Base-by-base conservation (phyloP, 257 asterid genomes). In the Verbena officinalis region DNA sequence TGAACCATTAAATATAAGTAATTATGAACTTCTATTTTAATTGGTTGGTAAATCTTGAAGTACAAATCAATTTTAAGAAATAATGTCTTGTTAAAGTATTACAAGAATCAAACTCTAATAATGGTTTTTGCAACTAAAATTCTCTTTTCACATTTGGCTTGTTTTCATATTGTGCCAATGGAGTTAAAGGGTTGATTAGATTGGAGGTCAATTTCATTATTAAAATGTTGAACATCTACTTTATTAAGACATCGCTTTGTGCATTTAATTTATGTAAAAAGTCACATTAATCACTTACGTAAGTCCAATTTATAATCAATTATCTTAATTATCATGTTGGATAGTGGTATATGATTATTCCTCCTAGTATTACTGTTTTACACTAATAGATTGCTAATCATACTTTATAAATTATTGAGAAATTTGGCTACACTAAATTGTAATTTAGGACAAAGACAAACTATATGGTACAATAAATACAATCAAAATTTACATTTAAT, bases 241-340 rank as follows among this genome's bases (percentile, higher is more conserved):
- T 54, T 55, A 49, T 48, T 34, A 21, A 22, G 27, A 39, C 38
- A 13, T 13, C 4, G 43, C 21, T 24, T 52, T n/a, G n/a, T 46
- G 16, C 52, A 23, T 59, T 16, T 42, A 60, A 51, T 42, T 30
- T 52, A 20, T 53, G 22, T 65, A 22, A 36, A 27, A 69, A 30
- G 31, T 40, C 42, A 8, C 7, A 40, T 4, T 53, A 40, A 20
- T 65, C 9, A 53, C 10, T 52, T 17, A 69, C 58, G 19, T 11
- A 43, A 55, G 62, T 64, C 61, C 55, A 63, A 55, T 46, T 8
- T n/a, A 23, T 17, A 27, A 72, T 64, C 66, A 71, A 71, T 38
- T 48, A 30, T 38, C 33, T 48, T 39, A 64, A 71, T 71, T 44
- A 64, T 64, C 17, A 38, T 40, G 67, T 36, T 50, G 67, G 70